phyloP scores from a whole-genome alignment of 2,329 filamentous ascomycete genomes.

The Dactylellina drechsleri region DNA sequence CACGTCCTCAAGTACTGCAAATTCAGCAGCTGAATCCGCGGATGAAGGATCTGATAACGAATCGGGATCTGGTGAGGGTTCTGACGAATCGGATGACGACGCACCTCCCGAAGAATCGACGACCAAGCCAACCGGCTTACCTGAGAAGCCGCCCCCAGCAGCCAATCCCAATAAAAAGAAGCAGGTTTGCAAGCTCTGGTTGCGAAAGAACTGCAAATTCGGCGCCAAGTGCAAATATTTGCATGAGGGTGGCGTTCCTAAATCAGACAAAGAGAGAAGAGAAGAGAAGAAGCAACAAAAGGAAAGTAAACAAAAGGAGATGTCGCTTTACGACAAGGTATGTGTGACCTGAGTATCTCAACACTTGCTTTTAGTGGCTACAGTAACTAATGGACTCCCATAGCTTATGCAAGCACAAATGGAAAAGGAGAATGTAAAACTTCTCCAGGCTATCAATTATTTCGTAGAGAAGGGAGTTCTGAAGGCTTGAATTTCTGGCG shows the following conservation, averaged over 20 bases:
- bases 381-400: slow-evolving; percentile 14
- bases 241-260: slow-evolving; percentile 52
- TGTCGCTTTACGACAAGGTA: slow-evolving; percentile 51
- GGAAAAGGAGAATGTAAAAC: slow-evolving; percentile 52
- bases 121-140: slow-evolving; percentile 42
- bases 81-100: slow-evolving; percentile 48
- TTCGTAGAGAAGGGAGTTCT: slow-evolving; percentile 48
- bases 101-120: slow-evolving; percentile 45
- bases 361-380: not conserved
- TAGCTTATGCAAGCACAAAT: slow-evolving; percentile 53
- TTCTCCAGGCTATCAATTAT: slow-evolving; percentile 49
- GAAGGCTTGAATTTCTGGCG: slow-evolving; percentile 28
- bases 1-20: slow-evolving; percentile 41
- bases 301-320: slow-evolving; percentile 41
- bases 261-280: slow-evolving; percentile 48
- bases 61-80: slow-evolving; percentile 29
- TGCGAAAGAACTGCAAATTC: slow-evolving; percentile 52
- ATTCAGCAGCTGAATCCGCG: slow-evolving; percentile 35
- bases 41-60: slow-evolving; percentile 44
- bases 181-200: slow-evolving; percentile 50
- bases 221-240: slow-evolving; percentile 52
- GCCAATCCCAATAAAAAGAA: slow-evolving; percentile 46
- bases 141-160: slow-evolving; percentile 42
- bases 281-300: slow-evolving; percentile 53
- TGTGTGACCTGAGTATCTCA: not conserved